Evolutionary conservation across 139 green algal genomes (phyloP), one percentile per base, ranked within the genome.

Genomic region (Volvox reticuliferus): DNA sequence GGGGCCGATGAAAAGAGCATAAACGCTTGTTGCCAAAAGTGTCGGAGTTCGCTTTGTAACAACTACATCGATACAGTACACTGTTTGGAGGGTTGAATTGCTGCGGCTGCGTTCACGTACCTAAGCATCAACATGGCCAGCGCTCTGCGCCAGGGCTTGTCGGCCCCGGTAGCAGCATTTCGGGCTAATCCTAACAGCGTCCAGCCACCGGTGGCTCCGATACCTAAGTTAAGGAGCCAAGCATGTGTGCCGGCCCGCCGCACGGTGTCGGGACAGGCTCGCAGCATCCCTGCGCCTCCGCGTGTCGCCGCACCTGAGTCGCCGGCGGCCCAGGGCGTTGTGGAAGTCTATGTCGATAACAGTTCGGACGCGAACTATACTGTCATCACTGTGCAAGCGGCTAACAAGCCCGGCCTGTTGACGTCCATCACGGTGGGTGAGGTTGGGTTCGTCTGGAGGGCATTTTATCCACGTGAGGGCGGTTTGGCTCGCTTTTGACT

Each of bases 381-480:
- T 22, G 87, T 95, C 12, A 92, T 98, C 73, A 93, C 79, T 17
- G 91, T 98, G 17, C 92, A 90, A 14, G 93, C 93, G 37, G 26
- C 75, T 28, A 96, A 96, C 91, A 88, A 94, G 67, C 96, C 97
- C 24, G 97, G 98, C 26, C 89, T 99, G 44, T 94, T 99, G 55
- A 95, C 83, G 13, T 86, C 94, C 1, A 88, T 99, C 32, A 96
- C 94, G 26, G 91, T 95, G 96, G 81, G 91, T 98, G 24, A 93
- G 78, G 36, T 84, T 84, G 37, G 78, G 65, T 73, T 73, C 21
- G 65, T 73, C 21, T 24, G 65, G 6, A 2, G 65, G 65, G 24
- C 65, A 73, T 12, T 73, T 73, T 73, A 73, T 73, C 65, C 24
- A 73, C 65, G 21, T 24, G 21, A 73, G 65, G 24, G 12, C 65